Conservation (phyloP, 2,329 filamentous ascomycete genomes). For the Paraphaeosphaeria sporulosa region DNA sequence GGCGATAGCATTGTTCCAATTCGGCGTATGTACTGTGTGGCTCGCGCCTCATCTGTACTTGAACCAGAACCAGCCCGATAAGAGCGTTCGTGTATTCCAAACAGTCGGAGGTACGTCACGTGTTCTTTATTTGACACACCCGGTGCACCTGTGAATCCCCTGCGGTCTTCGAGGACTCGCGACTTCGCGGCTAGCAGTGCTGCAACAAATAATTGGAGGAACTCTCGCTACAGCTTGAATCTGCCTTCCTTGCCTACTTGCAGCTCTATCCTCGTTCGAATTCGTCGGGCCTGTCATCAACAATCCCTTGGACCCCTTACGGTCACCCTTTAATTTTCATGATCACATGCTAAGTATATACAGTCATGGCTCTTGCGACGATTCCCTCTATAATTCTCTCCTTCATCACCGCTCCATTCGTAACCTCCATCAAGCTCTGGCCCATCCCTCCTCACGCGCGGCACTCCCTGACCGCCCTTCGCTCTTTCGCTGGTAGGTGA, state of each 20-base stretch:
- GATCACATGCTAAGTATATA: slow-evolving; percentile 13
- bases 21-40: slow-evolving; percentile 40
- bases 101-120: slow-evolving; percentile 38
- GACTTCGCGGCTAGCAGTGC: too few species aligned
- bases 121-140: not conserved
- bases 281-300: not conserved
- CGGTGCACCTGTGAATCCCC: not conserved
- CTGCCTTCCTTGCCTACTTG: not conserved
- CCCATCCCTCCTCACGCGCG: slow-evolving; percentile 39
- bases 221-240: too few species aligned
- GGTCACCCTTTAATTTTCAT: not conserved
- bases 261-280: too few species aligned
- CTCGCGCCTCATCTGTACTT: slow-evolving; percentile 43
- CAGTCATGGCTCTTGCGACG: slow-evolving; percentile 40
- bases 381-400: slow-evolving; percentile 44
- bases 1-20: slow-evolving; percentile 44
- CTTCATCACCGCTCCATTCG: slow-evolving; percentile 48
- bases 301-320: not conserved
- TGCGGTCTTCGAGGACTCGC: not conserved
- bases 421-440: slow-evolving; percentile 41
- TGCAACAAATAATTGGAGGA: not conserved
- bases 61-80: slow-evolving; percentile 44
- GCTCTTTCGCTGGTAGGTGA: slow-evolving; percentile 29
- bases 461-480: slow-evolving; percentile 32
- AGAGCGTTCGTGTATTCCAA: slow-evolving; percentile 34